Percentiles rank a stretch among this genome's conserved stretches.
Conservation (phyloP, 768 basidiomycete genomes). For the Boletus eberwhitei region DNA sequence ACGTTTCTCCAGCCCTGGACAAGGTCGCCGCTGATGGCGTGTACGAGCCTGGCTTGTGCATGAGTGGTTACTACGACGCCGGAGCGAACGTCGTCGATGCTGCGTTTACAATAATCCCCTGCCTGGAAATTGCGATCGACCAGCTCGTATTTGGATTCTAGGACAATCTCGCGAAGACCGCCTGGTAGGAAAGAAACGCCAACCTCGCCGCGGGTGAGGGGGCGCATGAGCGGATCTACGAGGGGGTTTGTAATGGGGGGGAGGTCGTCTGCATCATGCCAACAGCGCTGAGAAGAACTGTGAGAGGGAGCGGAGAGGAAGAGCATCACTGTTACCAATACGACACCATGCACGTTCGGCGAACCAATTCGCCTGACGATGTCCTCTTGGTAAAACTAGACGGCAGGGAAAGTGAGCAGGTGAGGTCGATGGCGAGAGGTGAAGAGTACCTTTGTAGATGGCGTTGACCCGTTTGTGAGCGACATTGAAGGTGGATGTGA, state of each 20-base stretch:
- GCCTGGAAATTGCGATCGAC: slow-evolving; percentile 74
- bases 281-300: slow-evolving; percentile 61
- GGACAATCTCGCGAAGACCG: slow-evolving; percentile 62
- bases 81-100: slow-evolving; percentile 67
- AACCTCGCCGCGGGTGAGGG: slow-evolving; percentile 75
- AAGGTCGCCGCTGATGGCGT: slow-evolving; percentile 63
- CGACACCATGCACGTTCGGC: slow-evolving; percentile 51
- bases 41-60: slow-evolving; percentile 65
- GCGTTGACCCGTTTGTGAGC: slow-evolving; percentile 16
- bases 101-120: slow-evolving; percentile 81
- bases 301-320: slow-evolving; percentile 9
- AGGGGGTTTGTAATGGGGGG: slow-evolving; percentile 39
- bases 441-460: slow-evolving; percentile 33
- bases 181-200: slow-evolving; percentile 67
- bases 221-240: slow-evolving; percentile 71
- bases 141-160: slow-evolving; percentile 64
- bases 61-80: slow-evolving; percentile 68
- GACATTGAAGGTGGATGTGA: slow-evolving; percentile 27
- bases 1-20: slow-evolving; percentile 62
- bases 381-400: slow-evolving; percentile 66
- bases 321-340: slow-evolving; percentile 49
- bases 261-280: slow-evolving; percentile 83
- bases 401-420: neutral
- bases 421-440: neutral
- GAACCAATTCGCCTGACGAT: slow-evolving; percentile 49